Base-by-base conservation (phyloP, 371 early-diverging fungal genomes). In the Nematocida sp. region DNA sequence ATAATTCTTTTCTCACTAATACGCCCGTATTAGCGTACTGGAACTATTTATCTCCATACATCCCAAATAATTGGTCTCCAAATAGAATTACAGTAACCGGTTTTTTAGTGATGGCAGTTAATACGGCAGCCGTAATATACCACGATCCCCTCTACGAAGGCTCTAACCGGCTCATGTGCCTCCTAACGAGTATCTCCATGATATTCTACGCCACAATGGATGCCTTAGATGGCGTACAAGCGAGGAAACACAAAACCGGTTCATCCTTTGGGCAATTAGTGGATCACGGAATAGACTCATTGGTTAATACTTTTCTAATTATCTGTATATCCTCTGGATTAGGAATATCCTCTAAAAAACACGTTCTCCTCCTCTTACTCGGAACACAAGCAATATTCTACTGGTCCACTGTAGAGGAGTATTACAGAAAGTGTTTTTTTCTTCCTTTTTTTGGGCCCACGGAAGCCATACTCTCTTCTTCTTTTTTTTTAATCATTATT, bases 201-300 rank as follows among this genome's bases (percentile, higher is more conserved):
- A 81, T 95, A 66, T 94, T 92, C 89, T 80, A 93, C 36, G 95
- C 94, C 82, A 91, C 91, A 55, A 91, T 93, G 1, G 97, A 97
- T 84, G 91, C 91, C 78, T 90, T 95, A 57, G 97, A 97, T 83
- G 97, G 97, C 54, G 92, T 92, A 84, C 95, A 97, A 83, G 97
- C 97, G 9, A 86, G 95, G 60, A 85, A 91, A 64, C 94, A 94
- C 23, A 89, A 89, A n/a, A 85, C 90, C 1, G 88, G 89, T 1
- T 90, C 91, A n/a, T 92, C 95, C 2, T 86, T 95, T 28, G 97
- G 97, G 26, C 93, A 94, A 84, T 85, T 96, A 32, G 93, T 88
- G 83, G 88, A 88, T 64, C 88, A 83, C 40, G 80, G 78, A 13
- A 54, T 79, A 45, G 83, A 82, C 56, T 82, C 83, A 45, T 7